Evolutionary conservation across 495 filamentous ascomycete genomes (phyloP).

Genomic region (Trichoderma orchidacearum): DNA sequence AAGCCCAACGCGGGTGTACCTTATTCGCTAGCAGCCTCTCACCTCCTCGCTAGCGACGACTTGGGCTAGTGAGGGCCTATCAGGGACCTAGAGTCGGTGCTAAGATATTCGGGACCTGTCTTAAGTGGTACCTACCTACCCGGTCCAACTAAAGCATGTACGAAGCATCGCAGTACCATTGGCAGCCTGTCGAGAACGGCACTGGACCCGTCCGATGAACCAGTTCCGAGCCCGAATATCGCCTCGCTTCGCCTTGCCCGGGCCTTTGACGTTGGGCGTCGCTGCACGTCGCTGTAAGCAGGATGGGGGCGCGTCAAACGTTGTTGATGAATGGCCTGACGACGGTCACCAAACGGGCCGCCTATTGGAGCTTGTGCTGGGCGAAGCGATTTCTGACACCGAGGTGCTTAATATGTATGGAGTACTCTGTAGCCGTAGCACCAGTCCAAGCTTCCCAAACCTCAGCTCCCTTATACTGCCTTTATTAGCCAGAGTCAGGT

Average conservation of each 20-base stretch:
- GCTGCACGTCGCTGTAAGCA: background rate
- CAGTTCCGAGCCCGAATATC: background rate
- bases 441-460: no score
- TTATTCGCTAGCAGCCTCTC: no score
- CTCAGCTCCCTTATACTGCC: no score
- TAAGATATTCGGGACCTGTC: background rate
- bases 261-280: background rate
- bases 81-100: no score
- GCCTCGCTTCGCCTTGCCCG: background rate
- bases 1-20: no score
- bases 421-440: background rate
- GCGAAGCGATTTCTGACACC: background rate
- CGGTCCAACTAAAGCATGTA: background rate
- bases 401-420: background rate
- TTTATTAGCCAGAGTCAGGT: no score
- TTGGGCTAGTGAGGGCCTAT: no score
- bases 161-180: background rate
- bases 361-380: background rate
- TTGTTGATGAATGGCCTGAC: background rate
- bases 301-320: constrained; percentile 1
- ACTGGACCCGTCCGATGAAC: background rate
- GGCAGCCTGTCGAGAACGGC: background rate
- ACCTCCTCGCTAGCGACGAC: no score
- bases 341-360: background rate
- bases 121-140: background rate